Percentiles rank a stretch among this genome's conserved stretches.
These are phyloP conservation scores for Colletotrichum kahawae DNA, from an alignment of 2,329 filamentous ascomycete species.

Conservation along the genomic window DNA sequence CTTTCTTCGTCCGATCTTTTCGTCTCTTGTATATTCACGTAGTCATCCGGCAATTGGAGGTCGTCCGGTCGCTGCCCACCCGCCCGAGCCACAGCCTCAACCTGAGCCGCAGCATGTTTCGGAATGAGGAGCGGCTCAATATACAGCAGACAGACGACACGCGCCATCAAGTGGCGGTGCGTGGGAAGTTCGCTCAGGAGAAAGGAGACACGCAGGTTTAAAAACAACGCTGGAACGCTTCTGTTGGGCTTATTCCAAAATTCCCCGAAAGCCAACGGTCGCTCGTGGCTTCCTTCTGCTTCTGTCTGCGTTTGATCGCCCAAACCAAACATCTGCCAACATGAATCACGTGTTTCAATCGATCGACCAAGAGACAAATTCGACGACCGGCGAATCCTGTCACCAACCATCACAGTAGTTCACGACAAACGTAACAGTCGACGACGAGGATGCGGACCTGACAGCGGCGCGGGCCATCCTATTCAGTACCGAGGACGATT, in stretches of 20 bases:
- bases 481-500: not conserved
- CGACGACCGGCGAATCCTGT: not conserved
- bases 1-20: not conserved
- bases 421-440: not conserved
- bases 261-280: not conserved
- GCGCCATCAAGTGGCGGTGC: conserved; percentile 1
- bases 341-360: not conserved
- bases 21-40: not conserved
- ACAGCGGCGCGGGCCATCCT: not conserved
- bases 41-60: not conserved
- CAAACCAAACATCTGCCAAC: not conserved
- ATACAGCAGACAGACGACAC: not conserved
- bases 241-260: accelerated
- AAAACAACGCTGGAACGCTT: not conserved
- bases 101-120: conserved; percentile 6
- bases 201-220: not conserved
- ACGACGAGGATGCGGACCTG: not conserved
- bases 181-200: not conserved
- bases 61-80: not conserved
- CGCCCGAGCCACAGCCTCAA: not conserved
- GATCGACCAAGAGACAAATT: not conserved
- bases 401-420: not conserved
- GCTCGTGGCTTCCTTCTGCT: not conserved
- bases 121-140: not conserved
- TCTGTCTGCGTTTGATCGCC: not conserved